Evolutionary conservation across 805 yeast genomes (phyloP).

Genomic region (Kuraishia molischiana): DNA sequence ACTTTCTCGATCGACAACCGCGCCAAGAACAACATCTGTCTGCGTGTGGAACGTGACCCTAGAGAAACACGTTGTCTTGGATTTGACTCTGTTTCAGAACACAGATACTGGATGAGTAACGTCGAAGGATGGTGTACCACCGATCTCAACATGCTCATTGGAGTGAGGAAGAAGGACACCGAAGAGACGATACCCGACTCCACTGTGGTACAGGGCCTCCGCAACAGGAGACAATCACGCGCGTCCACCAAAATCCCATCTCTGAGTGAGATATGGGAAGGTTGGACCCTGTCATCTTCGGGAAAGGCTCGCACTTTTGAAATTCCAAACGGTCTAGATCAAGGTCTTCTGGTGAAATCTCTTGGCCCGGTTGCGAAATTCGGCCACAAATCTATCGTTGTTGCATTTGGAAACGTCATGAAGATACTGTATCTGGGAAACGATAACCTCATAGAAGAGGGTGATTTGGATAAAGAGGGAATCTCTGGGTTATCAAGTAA

Average conservation of each 20-base stretch:
- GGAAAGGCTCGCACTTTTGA: conserved; percentile 55
- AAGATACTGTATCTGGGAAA: conserved; percentile 68
- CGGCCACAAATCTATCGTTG: conserved; percentile 71
- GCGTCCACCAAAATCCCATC: background rate
- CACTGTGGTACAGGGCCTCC: background rate
- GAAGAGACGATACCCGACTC: conserved; percentile 9
- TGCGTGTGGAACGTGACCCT: conserved; percentile 88
- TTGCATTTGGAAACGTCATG: conserved; percentile 65
- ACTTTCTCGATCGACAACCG: conserved; percentile 63
- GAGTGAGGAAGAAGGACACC: conserved; percentile 39
- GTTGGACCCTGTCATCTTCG: conserved; percentile 64
- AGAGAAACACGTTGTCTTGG: conserved; percentile 87
- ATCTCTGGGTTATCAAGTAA: conserved; percentile 15
- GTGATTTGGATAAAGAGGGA: conserved; percentile 34
- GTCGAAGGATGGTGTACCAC: conserved; percentile 77
- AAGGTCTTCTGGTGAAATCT: conserved; percentile 40
- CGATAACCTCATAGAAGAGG: conserved; percentile 58
- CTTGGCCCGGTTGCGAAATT: conserved; percentile 58
- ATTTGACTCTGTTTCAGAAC: conserved; percentile 64
- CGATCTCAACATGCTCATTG: conserved; percentile 69
- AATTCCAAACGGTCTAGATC: conserved; percentile 36
- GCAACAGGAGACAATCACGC: background rate
- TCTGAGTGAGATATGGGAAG: conserved; percentile 57
- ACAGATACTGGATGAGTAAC: conserved; percentile 52
- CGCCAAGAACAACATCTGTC: conserved; percentile 72